These are phyloP conservation scores for Pochonia chlamydosporia DNA, from an alignment of 2,329 filamentous ascomycete genomes.

Conservation along the genomic window DNA sequence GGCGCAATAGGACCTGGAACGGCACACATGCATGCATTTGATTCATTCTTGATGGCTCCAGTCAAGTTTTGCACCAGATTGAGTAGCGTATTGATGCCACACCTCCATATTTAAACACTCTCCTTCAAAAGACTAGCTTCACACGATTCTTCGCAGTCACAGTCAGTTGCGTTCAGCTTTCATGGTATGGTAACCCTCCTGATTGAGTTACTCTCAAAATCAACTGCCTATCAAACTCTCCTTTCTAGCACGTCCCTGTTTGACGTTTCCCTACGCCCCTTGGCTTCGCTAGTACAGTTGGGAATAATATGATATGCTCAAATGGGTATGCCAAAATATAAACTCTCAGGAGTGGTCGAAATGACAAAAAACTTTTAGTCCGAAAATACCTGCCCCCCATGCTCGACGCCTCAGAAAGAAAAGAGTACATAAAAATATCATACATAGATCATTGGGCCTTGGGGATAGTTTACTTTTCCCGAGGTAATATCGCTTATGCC, in stretches of 20 bases:
- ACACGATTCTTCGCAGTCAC: too few species aligned
- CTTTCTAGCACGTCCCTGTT: background rate
- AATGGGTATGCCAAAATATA: background rate
- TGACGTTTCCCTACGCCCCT: background rate
- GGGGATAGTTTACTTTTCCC: background rate
- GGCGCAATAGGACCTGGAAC: too few species aligned
- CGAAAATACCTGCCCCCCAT: background rate
- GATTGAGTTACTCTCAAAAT: too few species aligned
- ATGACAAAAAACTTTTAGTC: slow-evolving; percentile 4
- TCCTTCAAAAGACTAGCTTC: too few species aligned
- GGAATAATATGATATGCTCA: background rate
- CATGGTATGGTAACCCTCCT: too few species aligned
- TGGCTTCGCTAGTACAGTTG: background rate
- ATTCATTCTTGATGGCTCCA: too few species aligned
- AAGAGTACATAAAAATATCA: background rate
- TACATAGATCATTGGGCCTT: background rate
- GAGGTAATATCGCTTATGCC: slow-evolving; percentile 17
- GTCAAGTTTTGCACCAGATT: too few species aligned
- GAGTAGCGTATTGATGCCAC: too few species aligned
- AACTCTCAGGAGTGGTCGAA: background rate
- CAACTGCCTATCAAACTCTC: too few species aligned
- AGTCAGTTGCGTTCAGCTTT: too few species aligned
- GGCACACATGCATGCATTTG: too few species aligned
- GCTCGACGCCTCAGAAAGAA: slow-evolving; percentile 2
- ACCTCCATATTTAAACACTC: too few species aligned